Conservation (phyloP, 2,329 filamentous ascomycete genomes). For the Xylariaceae sp. region DNA sequence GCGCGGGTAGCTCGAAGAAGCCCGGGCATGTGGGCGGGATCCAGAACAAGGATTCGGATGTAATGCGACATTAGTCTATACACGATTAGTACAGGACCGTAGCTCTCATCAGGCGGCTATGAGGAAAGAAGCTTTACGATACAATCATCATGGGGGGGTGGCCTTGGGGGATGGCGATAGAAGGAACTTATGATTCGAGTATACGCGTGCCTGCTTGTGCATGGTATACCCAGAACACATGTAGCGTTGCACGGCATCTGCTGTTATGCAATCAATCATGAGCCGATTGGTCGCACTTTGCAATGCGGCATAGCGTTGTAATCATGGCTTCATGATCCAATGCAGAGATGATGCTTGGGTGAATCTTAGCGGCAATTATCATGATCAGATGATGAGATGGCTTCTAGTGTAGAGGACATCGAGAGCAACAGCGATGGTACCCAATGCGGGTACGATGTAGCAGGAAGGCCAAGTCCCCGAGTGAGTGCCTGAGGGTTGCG, state of each 20-base stretch:
- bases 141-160: conserved; percentile 16
- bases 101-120: conserved; percentile 20
- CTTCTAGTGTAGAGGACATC: conserved; percentile 3
- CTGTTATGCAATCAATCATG: conserved; percentile 14
- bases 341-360: conserved; percentile 3
- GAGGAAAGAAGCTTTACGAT: conserved; percentile 24
- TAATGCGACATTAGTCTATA: conserved; percentile 55
- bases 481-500: neutral
- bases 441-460: neutral
- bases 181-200: conserved; percentile 12
- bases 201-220: conserved; percentile 10
- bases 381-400: conserved; percentile 17
- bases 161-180: conserved; percentile 26
- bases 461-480: conserved; percentile 5
- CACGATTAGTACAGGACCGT: conserved; percentile 27
- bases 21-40: conserved; percentile 59
- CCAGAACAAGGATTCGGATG: conserved; percentile 53
- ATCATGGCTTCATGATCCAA: conserved; percentile 20
- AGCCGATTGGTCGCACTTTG: conserved; percentile 18
- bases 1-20: conserved; percentile 67
- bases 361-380: conserved; percentile 5
- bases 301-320: conserved; percentile 14
- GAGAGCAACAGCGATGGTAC: neutral
- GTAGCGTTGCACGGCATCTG: conserved; percentile 19
- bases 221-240: conserved; percentile 7